phyloP scores from a whole-genome alignment of 2,329 filamentous ascomycete species.

The Beauveria varroae region DNA sequence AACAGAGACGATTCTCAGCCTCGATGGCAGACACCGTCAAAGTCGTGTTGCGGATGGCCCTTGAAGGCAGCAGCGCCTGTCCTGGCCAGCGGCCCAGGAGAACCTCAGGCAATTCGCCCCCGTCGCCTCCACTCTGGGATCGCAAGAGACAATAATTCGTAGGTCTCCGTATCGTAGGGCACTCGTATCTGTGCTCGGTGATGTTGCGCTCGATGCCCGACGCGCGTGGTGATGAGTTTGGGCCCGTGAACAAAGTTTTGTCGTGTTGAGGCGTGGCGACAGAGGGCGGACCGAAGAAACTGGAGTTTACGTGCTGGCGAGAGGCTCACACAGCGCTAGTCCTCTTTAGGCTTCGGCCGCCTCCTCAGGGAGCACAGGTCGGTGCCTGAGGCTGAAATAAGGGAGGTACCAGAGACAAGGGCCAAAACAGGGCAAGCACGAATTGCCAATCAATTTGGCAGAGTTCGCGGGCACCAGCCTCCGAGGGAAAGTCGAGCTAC shows the following conservation, averaged over 20 bases:
- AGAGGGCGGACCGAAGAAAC: conserved; percentile 35
- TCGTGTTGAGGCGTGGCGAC: conserved; percentile 35
- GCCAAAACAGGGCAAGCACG: background rate
- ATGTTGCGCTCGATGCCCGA: conserved; percentile 39
- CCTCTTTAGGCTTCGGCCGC: conserved; percentile 17
- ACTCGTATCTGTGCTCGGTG: conserved; percentile 20
- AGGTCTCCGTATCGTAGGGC: conserved; percentile 26
- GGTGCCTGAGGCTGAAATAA: conserved; percentile 21
- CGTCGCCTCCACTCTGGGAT: conserved; percentile 37
- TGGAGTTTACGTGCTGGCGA: conserved; percentile 34
- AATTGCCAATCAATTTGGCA: background rate
- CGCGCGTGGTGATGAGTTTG: conserved; percentile 44
- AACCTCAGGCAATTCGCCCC: conserved; percentile 37
- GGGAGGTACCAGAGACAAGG: conserved; percentile 7
- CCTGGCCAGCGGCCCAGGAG: conserved; percentile 41
- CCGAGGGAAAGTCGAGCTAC: background rate
- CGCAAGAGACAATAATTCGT: conserved; percentile 30
- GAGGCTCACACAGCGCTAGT: conserved; percentile 25
- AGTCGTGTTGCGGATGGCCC: conserved; percentile 32
- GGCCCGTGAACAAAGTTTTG: conserved; percentile 32
- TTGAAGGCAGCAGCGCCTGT: conserved; percentile 32
- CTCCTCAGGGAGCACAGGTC: conserved; percentile 13
- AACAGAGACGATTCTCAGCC: conserved; percentile 15
- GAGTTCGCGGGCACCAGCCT: background rate
- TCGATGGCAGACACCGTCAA: conserved; percentile 18